Evolutionary conservation across 2,329 filamentous ascomycete genomes (phyloP).

Genomic region (Tolypocladium nubicola): DNA sequence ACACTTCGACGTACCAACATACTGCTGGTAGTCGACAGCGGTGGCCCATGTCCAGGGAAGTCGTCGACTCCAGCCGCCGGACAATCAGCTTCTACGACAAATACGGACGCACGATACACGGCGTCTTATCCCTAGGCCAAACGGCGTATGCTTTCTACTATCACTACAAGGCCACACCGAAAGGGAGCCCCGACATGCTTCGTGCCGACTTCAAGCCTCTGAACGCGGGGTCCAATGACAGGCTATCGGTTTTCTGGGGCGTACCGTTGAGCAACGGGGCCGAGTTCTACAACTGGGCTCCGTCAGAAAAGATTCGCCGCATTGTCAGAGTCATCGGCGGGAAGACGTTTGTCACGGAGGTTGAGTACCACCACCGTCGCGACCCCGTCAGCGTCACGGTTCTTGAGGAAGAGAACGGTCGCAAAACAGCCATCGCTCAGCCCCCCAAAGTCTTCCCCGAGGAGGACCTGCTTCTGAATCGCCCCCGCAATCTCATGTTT

Average conservation of each 20-base stretch:
- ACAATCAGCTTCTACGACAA: slow-evolving; percentile 22
- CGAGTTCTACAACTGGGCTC: slow-evolving; percentile 20
- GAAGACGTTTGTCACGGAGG: slow-evolving; percentile 17
- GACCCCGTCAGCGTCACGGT: slow-evolving; percentile 23
- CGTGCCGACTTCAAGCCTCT: slow-evolving; percentile 17
- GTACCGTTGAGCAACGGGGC: slow-evolving; percentile 14
- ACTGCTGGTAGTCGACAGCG: slow-evolving; percentile 6
- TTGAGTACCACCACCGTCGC: slow-evolving; percentile 24
- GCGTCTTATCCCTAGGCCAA: slow-evolving; percentile 15
- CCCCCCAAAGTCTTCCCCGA: slow-evolving; percentile 16
- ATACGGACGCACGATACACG: slow-evolving; percentile 19
- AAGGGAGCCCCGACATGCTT: slow-evolving; percentile 20
- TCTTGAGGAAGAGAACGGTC: slow-evolving; percentile 11
- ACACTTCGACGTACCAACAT: slow-evolving; percentile 16
- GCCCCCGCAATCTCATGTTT: slow-evolving; percentile 18
- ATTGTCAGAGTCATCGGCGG: slow-evolving; percentile 16
- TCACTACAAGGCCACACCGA: slow-evolving; percentile 22
- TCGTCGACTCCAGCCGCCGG: slow-evolving; percentile 9
- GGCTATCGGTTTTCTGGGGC: slow-evolving; percentile 25
- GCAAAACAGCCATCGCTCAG: slow-evolving; percentile 11
- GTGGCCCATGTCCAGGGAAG: slow-evolving; percentile 16
- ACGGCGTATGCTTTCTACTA: slow-evolving; percentile 22
- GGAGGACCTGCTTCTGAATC: slow-evolving; percentile 15
- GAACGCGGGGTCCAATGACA: slow-evolving; percentile 10
- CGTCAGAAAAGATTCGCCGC: slow-evolving; percentile 22